Evolutionary conservation across 2,329 filamentous ascomycete species (phyloP), one percentile per base, ranked within the genome.

Genomic region (Ramularia endophylla): DNA sequence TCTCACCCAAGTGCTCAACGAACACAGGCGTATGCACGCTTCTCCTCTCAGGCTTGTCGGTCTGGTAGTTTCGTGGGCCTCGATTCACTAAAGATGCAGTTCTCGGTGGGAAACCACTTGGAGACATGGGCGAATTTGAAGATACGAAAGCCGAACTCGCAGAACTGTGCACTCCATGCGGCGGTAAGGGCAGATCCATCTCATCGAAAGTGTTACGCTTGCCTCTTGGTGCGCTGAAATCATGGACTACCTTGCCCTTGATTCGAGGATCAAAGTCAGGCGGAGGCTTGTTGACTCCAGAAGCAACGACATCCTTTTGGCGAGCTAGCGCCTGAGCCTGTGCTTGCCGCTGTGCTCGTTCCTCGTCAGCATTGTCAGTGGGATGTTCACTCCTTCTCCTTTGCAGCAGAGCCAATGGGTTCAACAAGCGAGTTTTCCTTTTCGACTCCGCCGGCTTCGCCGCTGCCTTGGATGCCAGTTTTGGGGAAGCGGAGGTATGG

Each of bases 241-340:
- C 79, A 61, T 83, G 78, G 1, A 82, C 70, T 16, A 78, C 72
- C 36, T 74, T 79, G 13, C 78, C 79, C 38, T 75, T 71, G 44
- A 81, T 82, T 39, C 77, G 69, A 9, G 78, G 77, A 51, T 81
- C 77, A 53, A 78, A 81, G 52, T 80, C 74, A 43, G 78, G 77
- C 2, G 76, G 75, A 16, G 64, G 50, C 37, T 66, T 73, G 28
- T 66, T 68, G 19, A 70, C 67, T 15, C 67, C 70, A 22, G 73
- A 67, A 5, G 71, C 69, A 13, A 69, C 62, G 32, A 78, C 73
- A 22, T 78, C 74, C 9, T 68, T 61, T 18, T 70, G 68, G 19
- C 63, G 53, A 22, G 68, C 68, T 12, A 71, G 53, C 1, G 69
- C 60, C 48, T 77, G 75, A 4, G 49, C 55, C 20, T 57, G 58